These are phyloP conservation scores for Prunus yedoensis DNA, from an alignment of 331 rosid genomes.

Conservation along the genomic window DNA sequence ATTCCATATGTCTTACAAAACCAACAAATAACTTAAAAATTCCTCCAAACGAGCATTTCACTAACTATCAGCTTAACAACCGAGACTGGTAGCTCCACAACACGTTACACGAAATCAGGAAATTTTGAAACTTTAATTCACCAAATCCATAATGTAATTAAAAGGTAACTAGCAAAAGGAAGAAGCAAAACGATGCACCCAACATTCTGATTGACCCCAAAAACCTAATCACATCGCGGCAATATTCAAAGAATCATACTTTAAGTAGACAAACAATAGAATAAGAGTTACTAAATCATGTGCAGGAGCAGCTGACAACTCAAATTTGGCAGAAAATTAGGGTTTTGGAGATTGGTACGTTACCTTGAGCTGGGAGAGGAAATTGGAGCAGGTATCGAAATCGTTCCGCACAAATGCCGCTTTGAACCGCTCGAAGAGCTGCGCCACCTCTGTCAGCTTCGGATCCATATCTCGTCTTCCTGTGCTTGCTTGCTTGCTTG, in stretches of 20 bases:
- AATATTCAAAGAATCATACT: not conserved
- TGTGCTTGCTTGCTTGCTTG: not conserved
- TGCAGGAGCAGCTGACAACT: not conserved
- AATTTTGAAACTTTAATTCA: not conserved
- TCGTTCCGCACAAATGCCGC: constrained; percentile 63
- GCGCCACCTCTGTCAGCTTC: constrained; percentile 67
- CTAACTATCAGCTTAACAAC: not conserved
- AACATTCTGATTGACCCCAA: not conserved
- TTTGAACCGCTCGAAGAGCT: constrained; percentile 78
- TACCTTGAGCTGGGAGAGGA: constrained; percentile 87
- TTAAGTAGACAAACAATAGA: not conserved
- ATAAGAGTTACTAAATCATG: not conserved
- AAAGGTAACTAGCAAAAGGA: not conserved
- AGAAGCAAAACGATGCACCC: not conserved
- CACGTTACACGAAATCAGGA: not conserved
- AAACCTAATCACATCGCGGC: constrained; percentile 5
- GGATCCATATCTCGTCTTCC: constrained; percentile 57
- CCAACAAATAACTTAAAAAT: not conserved
- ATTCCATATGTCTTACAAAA: not conserved
- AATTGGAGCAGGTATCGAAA: constrained; percentile 37
- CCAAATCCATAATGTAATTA: not conserved
- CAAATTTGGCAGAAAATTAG: constrained; percentile 27
- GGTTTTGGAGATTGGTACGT: constrained; percentile 30
- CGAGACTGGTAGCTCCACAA: not conserved
- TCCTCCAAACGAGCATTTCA: not conserved